Percentiles rank a stretch among this genome's conserved stretches.
These are phyloP conservation scores for Ambrosiella cleistominuta DNA, from an alignment of 2,329 filamentous ascomycete species.

Conservation along the genomic window DNA sequence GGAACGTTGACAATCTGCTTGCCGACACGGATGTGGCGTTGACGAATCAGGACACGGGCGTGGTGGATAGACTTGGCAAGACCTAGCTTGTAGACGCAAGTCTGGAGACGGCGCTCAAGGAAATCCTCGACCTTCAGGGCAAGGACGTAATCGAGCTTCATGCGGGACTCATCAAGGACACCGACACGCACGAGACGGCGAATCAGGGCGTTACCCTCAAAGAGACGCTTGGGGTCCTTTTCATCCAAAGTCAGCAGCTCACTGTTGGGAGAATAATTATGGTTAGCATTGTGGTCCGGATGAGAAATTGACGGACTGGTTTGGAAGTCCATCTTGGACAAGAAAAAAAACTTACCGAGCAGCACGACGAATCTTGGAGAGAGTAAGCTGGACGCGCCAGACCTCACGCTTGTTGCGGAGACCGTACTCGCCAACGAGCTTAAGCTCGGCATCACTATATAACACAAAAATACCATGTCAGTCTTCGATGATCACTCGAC, in stretches of 20 bases:
- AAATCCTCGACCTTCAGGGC: conserved; percentile 99
- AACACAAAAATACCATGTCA: conserved; percentile 31
- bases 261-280: conserved; percentile 33
- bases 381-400: conserved; percentile 97
- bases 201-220: conserved; percentile 99
- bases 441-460: conserved; percentile 92
- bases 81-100: conserved; percentile 99
- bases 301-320: background rate
- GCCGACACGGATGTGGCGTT: conserved; percentile 98
- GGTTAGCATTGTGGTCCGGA: conserved; percentile 7
- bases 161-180: conserved; percentile 99
- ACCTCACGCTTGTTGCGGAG: conserved; percentile 99
- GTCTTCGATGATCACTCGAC: conserved; percentile 60
- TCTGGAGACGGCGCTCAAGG: conserved; percentile 99
- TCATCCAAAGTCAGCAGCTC: conserved; percentile 98
- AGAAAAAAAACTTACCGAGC: conserved; percentile 52
- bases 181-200: conserved; percentile 98
- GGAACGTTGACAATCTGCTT: conserved; percentile 99
- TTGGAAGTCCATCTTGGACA: background rate
- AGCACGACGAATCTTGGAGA: conserved; percentile 99
- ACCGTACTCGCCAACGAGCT: conserved; percentile 99
- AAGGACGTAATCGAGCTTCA: conserved; percentile 99
- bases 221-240: conserved; percentile 99
- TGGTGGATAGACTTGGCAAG: conserved; percentile 99
- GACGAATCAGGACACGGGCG: conserved; percentile 97